A percentile compares a stretch with the other conserved stretches of the same genome.
Evolutionary conservation across 371 early-diverging fungal genomes (phyloP).

Genomic region (Blastocladiella emersonii): DNA sequence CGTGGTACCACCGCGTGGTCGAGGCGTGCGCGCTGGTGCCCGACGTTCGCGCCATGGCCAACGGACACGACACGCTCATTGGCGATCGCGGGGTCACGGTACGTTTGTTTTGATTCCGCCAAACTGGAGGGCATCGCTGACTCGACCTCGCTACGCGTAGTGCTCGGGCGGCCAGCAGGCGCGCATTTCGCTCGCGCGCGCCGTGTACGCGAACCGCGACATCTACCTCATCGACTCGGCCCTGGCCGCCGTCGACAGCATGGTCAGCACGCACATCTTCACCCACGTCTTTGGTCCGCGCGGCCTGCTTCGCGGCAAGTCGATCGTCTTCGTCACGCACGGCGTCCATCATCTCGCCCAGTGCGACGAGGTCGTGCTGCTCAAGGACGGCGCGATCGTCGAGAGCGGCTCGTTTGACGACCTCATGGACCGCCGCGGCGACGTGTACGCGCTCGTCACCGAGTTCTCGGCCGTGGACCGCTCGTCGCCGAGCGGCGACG

Average conservation of each 20-base stretch:
- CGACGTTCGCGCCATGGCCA: conserved; percentile 18
- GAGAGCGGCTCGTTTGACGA: conserved; percentile 27
- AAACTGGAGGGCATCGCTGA: not conserved
- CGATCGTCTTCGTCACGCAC: conserved; percentile 84
- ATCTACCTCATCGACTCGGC: conserved; percentile 69
- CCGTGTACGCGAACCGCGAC: conserved; percentile 70
- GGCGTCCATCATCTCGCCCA: conserved; percentile 53
- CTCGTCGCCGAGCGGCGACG: not conserved
- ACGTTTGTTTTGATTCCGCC: conserved; percentile 9
- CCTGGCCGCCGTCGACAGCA: conserved; percentile 80
- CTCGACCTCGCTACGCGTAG: conserved; percentile 3
- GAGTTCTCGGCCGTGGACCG: conserved; percentile 3
- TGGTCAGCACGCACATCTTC: conserved; percentile 73
- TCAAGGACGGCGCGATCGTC: conserved; percentile 28
- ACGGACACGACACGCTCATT: conserved; percentile 20
- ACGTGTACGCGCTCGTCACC: conserved; percentile 25
- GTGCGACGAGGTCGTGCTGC: conserved; percentile 24
- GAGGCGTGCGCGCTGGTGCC: conserved; percentile 12
- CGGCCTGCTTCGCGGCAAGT: conserved; percentile 59
- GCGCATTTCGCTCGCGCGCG: conserved; percentile 44
- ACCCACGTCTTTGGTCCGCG: conserved; percentile 64
- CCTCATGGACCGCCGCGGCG: conserved; percentile 38
- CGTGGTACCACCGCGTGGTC: conserved; percentile 30
- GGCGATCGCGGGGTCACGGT: conserved; percentile 42
- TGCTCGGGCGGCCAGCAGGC: conserved; percentile 75